These are phyloP conservation scores for Elongisporangium anandrum DNA, from an alignment of 352 stramenopile species.

Conservation along the genomic window DNA sequence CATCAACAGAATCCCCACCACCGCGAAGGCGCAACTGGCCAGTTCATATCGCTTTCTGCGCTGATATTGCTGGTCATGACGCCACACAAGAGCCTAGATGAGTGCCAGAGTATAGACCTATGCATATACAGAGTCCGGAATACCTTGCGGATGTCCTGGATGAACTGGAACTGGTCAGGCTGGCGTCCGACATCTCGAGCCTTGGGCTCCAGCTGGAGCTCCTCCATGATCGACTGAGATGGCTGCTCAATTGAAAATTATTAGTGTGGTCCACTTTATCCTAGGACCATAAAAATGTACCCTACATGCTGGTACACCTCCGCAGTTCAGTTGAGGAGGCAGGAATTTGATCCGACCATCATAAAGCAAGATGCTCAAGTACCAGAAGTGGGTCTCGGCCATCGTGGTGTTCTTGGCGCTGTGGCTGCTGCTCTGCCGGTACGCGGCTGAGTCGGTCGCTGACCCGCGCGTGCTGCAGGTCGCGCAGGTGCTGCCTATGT, in stretches of 20 bases:
- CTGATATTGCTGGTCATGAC: constrained; percentile 39
- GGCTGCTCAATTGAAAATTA: not conserved
- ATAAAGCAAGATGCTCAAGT: constrained; percentile 58
- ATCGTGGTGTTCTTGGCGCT: constrained; percentile 41
- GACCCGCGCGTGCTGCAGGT: constrained; percentile 45
- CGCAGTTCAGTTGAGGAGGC: not conserved
- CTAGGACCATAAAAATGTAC: not conserved
- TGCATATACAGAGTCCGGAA: not conserved
- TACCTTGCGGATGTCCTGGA: constrained; percentile 15
- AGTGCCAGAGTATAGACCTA: not conserved
- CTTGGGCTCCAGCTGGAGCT: not conserved
- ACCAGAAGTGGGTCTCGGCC: constrained; percentile 63
- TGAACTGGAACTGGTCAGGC: constrained; percentile 7
- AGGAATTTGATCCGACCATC: not conserved
- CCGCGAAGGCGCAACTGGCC: constrained; percentile 32
- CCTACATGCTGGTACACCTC: not conserved
- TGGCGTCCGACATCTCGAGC: not conserved
- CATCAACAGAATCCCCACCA: constrained; percentile 58
- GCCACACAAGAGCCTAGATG: not conserved
- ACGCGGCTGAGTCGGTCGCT: constrained; percentile 18
- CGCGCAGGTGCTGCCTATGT: constrained; percentile 56
- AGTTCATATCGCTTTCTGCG: constrained; percentile 44
- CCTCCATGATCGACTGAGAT: not conserved
- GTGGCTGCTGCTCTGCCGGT: constrained; percentile 52
- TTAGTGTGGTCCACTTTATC: constrained; percentile 2